These are phyloP conservation scores for Leptodontidium sp. DNA, from an alignment of 2,329 filamentous ascomycete species.

Conservation along the genomic window DNA sequence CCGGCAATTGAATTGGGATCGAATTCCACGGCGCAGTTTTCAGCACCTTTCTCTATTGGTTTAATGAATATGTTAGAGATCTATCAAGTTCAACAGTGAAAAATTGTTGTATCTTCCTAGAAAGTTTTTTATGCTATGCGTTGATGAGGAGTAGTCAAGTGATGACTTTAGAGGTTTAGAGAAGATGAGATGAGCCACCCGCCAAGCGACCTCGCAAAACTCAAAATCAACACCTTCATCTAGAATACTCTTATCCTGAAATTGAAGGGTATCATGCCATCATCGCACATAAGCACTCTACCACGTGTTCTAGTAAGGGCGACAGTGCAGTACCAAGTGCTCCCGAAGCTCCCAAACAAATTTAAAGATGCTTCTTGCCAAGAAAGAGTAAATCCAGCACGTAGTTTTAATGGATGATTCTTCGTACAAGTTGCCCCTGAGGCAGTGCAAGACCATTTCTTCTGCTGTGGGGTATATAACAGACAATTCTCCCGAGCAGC, in stretches of 20 bases:
- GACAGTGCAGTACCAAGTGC: no score
- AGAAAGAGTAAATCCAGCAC: not conserved
- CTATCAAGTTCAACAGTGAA: no score
- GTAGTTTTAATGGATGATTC: not conserved
- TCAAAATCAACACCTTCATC: slow-evolving; percentile 1
- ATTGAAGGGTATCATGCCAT: not conserved
- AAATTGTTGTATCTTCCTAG: no score
- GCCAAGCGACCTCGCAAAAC: not conserved
- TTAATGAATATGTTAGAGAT: no score
- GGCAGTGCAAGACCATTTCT: not conserved
- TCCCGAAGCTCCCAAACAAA: no score
- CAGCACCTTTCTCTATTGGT: no score
- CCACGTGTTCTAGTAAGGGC: not conserved
- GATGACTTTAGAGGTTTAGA: not conserved
- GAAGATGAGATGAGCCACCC: not conserved
- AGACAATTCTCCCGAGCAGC: not conserved
- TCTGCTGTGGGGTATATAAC: not conserved
- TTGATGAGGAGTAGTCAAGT: not conserved
- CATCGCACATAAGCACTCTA: not conserved
- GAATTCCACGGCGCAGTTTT: no score
- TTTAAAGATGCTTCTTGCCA: slow-evolving; percentile 4
- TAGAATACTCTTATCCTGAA: not conserved
- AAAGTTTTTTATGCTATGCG: no score
- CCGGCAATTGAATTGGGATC: no score
- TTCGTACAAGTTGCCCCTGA: not conserved